These are phyloP conservation scores for Silene noctiflora DNA, from an alignment of 179 eudicot species.

Conservation along the genomic window DNA sequence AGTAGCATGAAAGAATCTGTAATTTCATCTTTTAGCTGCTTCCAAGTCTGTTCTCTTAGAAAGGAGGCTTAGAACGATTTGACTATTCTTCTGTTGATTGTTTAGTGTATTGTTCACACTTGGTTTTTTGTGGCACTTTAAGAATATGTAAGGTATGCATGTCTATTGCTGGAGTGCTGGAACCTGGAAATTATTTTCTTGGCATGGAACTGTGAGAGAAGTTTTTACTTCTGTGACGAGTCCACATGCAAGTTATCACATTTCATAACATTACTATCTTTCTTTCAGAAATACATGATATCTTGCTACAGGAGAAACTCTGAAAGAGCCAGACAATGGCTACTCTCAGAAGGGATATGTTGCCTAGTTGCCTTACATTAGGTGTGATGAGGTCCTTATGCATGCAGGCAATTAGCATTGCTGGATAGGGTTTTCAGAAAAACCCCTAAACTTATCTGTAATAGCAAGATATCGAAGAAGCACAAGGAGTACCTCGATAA, in stretches of 20 bases:
- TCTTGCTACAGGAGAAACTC: neutral
- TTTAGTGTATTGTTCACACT: neutral
- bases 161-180: slow-evolving; percentile 4
- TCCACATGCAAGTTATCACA: neutral
- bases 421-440: neutral
- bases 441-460: neutral
- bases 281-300: no score
- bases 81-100: neutral
- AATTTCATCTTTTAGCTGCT: slow-evolving; percentile 6
- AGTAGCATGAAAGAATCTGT: slow-evolving; percentile 7
- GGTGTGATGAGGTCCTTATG: neutral
- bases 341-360: neutral
- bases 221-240: neutral
- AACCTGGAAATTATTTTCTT: neutral
- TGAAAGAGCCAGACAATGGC: neutral
- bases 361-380: neutral
- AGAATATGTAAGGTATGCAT: neutral
- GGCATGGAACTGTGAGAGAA: neutral
- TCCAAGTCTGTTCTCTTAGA: neutral
- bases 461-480: neutral
- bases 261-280: no score
- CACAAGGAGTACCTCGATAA: neutral
- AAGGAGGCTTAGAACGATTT: neutral
- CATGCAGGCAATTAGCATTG: neutral
- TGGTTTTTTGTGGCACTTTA: neutral